phyloP scores from a whole-genome alignment of 768 basidiomycete genomes.

The Infundibulicybe gibba region DNA sequence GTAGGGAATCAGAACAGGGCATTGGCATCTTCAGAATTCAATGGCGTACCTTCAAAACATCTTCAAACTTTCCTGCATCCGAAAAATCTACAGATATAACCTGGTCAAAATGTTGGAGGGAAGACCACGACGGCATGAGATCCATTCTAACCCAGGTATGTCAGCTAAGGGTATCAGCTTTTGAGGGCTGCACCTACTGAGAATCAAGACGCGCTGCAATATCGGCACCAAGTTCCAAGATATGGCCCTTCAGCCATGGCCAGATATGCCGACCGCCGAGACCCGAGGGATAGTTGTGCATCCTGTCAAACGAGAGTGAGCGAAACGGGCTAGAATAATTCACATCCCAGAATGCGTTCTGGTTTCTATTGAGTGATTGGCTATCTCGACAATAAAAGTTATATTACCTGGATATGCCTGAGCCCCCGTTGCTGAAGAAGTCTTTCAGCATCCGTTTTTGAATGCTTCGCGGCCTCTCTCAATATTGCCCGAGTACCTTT shows the following conservation, averaged over 20 bases:
- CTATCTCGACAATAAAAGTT: constrained; percentile 2
- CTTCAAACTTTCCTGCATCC: constrained; percentile 25
- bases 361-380: not conserved
- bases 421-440: constrained; percentile 16
- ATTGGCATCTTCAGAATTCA: not conserved
- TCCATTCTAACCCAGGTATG: constrained; percentile 10
- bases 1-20: constrained; percentile 3
- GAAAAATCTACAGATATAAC: constrained; percentile 18
- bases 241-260: constrained; percentile 14
- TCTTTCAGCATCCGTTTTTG: constrained; percentile 11
- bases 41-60: constrained; percentile 27
- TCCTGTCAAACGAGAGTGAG: constrained; percentile 32
- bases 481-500: constrained; percentile 11
- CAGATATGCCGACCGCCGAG: constrained; percentile 29
- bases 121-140: constrained; percentile 24
- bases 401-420: constrained; percentile 15
- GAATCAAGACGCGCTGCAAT: constrained; percentile 12
- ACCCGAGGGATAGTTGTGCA: constrained; percentile 31
- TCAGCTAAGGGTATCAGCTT: not conserved
- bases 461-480: constrained; percentile 5
- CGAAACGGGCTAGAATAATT: constrained; percentile 25
- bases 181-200: constrained; percentile 15
- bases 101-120: constrained; percentile 23
- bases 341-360: constrained; percentile 41
- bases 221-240: constrained; percentile 9